Conservation (phyloP, 805 yeast genomes). For the Spathaspora sp. region DNA sequence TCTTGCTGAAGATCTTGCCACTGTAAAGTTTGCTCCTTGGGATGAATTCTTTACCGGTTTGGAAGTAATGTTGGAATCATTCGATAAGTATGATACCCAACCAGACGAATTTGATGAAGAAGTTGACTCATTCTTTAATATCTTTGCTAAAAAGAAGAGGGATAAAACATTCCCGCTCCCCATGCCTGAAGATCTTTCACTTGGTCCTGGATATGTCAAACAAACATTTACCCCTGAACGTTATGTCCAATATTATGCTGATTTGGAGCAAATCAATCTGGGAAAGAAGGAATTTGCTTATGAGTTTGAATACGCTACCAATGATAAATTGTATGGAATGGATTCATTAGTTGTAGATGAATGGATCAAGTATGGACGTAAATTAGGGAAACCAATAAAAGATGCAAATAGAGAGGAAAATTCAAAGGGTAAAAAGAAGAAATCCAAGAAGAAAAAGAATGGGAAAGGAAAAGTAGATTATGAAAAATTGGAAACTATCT, state of each 20-base stretch:
- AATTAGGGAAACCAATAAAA: slow-evolving; percentile 43
- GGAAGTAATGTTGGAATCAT: slow-evolving; percentile 28
- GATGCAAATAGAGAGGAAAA: slow-evolving; percentile 6
- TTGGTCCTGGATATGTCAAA: slow-evolving; percentile 75
- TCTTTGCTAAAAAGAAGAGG: slow-evolving; percentile 10
- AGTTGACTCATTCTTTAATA: slow-evolving; percentile 2
- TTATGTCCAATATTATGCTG: slow-evolving; percentile 73
- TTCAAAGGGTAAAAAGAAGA: slow-evolving; percentile 3
- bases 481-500: slow-evolving; percentile 35
- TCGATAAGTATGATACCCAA: slow-evolving; percentile 24
- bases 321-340: slow-evolving; percentile 54
- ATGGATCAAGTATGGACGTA: slow-evolving; percentile 57
- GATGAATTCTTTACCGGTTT: slow-evolving; percentile 49
- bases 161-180: slow-evolving; percentile 64
- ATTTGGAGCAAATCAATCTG: slow-evolving; percentile 47
- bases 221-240: slow-evolving; percentile 71
- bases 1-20: slow-evolving; percentile 23
- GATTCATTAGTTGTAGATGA: slow-evolving; percentile 53
- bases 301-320: slow-evolving; percentile 68
- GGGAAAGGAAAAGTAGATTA: slow-evolving; percentile 6
- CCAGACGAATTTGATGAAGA: slow-evolving; percentile 13
- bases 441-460: slow-evolving; percentile 8
- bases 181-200: slow-evolving; percentile 49
- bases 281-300: slow-evolving; percentile 48
- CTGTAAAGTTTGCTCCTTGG: slow-evolving; percentile 49